phyloP scores from a whole-genome alignment of 352 stramenopile genomes.

The Salisapilia sapeloensis region DNA sequence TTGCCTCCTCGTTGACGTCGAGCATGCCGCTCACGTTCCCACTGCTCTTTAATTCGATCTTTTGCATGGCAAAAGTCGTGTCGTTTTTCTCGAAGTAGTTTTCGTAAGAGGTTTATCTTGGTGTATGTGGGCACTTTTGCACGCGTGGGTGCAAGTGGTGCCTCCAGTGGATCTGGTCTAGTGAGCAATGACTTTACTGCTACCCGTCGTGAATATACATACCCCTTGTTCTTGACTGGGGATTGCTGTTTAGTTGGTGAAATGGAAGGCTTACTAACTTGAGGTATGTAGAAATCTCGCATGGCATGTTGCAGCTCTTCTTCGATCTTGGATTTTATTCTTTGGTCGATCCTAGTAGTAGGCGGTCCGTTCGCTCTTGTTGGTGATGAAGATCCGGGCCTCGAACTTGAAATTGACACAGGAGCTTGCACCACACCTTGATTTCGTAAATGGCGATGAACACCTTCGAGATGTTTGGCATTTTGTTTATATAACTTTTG shows the following conservation, averaged over 20 bases:
- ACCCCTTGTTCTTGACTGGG: too few species aligned
- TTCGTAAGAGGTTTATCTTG: too few species aligned
- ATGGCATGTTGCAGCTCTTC: constrained; percentile 41
- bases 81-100: too few species aligned
- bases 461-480: constrained; percentile 21
- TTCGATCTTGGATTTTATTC: constrained; percentile 11
- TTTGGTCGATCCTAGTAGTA: constrained; percentile 2
- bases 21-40: constrained; percentile 22
- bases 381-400: neutral
- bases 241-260: too few species aligned
- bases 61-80: neutral
- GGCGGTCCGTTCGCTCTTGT: neutral
- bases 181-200: too few species aligned
- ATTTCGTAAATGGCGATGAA: constrained; percentile 47
- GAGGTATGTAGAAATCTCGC: constrained; percentile 35
- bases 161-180: too few species aligned
- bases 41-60: constrained; percentile 14
- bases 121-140: constrained; percentile 1
- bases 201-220: too few species aligned
- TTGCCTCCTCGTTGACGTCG: constrained; percentile 35
- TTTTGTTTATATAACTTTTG: too few species aligned
- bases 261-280: too few species aligned
- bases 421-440: constrained; percentile 23
- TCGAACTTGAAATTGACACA: constrained; percentile 4
- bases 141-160: too few species aligned